A percentile compares a stretch with the other conserved stretches of the same genome.
phyloP scores from a whole-genome alignment of 176 grass and related monocot species.

The Triticum monococcum region DNA sequence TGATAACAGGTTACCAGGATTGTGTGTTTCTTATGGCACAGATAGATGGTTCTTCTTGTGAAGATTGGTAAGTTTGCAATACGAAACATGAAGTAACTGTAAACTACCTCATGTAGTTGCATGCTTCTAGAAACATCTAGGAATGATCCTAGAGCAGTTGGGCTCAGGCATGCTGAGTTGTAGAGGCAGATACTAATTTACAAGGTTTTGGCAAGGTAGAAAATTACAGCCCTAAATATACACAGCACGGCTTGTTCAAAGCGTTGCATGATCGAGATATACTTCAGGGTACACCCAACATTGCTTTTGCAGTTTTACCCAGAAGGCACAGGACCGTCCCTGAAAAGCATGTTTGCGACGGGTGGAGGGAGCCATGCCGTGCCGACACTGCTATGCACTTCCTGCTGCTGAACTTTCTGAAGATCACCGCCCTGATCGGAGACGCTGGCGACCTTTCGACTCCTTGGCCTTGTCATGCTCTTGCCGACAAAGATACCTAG shows the following conservation, averaged over 20 bases:
- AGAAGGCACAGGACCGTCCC: constrained; percentile 40
- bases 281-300: neutral
- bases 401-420: constrained; percentile 28
- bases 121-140: neutral
- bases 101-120: neutral
- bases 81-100: neutral
- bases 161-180: neutral
- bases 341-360: constrained; percentile 75
- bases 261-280: neutral
- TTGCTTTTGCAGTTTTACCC: constrained; percentile 27
- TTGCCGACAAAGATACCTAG: constrained; percentile 67
- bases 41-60: neutral
- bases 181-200: neutral
- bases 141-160: too few species aligned
- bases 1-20: too few species aligned
- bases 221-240: constrained; percentile 36
- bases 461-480: constrained; percentile 46
- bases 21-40: neutral
- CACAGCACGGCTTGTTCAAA: neutral
- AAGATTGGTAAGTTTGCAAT: neutral
- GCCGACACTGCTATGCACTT: constrained; percentile 24
- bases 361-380: constrained; percentile 57
- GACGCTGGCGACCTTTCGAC: constrained; percentile 46
- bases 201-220: neutral
- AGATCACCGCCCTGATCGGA: constrained; percentile 36